Evolutionary conservation across 495 filamentous ascomycete genomes (phyloP).

Genomic region (Aspergillus bridgeri): DNA sequence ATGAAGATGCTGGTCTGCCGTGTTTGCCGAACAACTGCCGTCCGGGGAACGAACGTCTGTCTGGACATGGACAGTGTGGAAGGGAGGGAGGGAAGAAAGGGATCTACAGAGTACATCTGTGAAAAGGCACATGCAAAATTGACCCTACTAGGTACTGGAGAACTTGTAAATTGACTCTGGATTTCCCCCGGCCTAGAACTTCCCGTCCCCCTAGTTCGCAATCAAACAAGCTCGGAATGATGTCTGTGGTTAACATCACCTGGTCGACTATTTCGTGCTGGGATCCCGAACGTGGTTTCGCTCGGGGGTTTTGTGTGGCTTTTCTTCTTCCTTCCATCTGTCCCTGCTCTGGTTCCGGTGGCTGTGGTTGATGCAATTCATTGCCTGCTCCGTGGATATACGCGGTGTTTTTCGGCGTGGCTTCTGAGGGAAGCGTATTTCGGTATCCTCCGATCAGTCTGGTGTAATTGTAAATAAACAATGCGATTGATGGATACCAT

Average conservation of each 20-base stretch:
- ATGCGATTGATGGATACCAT: too few species aligned
- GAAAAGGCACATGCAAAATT: neutral
- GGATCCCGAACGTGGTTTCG: neutral
- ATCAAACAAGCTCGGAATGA: neutral
- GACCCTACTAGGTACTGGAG: too few species aligned
- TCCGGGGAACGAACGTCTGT: neutral
- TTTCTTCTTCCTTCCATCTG: neutral
- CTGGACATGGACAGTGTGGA: too few species aligned
- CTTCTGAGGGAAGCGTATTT: too few species aligned
- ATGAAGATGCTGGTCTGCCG: neutral
- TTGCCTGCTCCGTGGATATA: too few species aligned
- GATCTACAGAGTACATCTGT: too few species aligned
- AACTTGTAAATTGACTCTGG: too few species aligned
- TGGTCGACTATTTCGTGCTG: neutral
- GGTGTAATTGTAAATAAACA: too few species aligned
- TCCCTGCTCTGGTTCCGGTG: neutral
- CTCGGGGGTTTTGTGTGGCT: neutral
- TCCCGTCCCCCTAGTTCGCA: neutral
- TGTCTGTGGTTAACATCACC: neutral
- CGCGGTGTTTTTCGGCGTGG: too few species aligned
- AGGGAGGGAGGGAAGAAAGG: too few species aligned
- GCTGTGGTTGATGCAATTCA: neutral
- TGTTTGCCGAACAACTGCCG: neutral
- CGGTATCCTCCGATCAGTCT: too few species aligned
- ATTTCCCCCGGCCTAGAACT: neutral